These are phyloP conservation scores for Sophora flavescens DNA, from an alignment of 306 rosid species.

Conservation along the genomic window DNA sequence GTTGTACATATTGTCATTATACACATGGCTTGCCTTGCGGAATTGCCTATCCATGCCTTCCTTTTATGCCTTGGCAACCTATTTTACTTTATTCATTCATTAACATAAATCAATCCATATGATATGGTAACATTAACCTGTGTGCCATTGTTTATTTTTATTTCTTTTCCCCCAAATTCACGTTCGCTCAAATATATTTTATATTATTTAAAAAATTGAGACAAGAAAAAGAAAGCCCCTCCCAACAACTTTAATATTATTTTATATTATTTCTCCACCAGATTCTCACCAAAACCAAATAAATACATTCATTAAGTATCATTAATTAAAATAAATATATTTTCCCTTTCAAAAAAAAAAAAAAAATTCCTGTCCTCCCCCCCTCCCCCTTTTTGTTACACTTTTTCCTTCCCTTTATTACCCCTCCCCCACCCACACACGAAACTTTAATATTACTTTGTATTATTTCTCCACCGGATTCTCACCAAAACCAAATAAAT, in stretches of 20 bases:
- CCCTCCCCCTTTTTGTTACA: no score
- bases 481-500: not conserved
- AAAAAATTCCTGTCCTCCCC: no score
- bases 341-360: no score
- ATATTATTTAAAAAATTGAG: slow-evolving; percentile 6
- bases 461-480: not conserved
- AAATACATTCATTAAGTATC: slow-evolving; percentile 56
- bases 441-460: no score
- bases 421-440: no score
- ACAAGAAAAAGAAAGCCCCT: slow-evolving; percentile 57
- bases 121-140: slow-evolving; percentile 52
- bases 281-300: slow-evolving; percentile 78
- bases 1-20: slow-evolving; percentile 41
- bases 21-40: slow-evolving; percentile 42
- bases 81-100: slow-evolving; percentile 68
- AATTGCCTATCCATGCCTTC: slow-evolving; percentile 52
- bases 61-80: slow-evolving; percentile 78
- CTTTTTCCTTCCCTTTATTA: no score
- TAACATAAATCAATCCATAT: slow-evolving; percentile 58
- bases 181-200: slow-evolving; percentile 33
- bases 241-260: slow-evolving; percentile 22
- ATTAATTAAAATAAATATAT: not conserved
- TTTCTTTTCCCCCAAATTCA: slow-evolving; percentile 56
- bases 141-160: slow-evolving; percentile 54
- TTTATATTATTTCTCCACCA: slow-evolving; percentile 56